Evolutionary conservation across 2,329 filamentous ascomycete genomes (phyloP), one percentile per base, ranked within the genome.

Genomic region (Daldinia sp.): DNA sequence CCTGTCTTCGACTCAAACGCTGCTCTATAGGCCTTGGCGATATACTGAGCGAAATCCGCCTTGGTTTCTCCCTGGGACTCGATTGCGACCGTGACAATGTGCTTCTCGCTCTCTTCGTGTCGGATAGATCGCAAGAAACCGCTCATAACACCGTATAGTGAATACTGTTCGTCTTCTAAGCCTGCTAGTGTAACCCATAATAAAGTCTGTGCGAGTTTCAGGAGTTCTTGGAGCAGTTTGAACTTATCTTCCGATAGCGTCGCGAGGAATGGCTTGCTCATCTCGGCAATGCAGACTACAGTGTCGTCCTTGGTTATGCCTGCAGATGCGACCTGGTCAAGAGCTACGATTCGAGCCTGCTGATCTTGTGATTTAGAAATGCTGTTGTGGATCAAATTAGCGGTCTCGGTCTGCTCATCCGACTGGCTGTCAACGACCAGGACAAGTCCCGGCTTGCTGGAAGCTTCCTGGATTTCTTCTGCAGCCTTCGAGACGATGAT

Each of bases 111-210:
- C 25, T 69, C 60, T 47, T 76, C 73, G n/a, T 60, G 62, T 4
- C 73, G 66, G 4, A 74, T 57, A 1, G 66, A 64, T 10, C 74
- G 63, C 4, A 76, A 51, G 49, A 75, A 73, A 2, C 74, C 75
- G 10, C 68, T 49, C 6, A 64, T 58, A 13, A 69, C 32, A 13
- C 66, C 64, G 5, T 68, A 68, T 4, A 65, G 37, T 3, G 72
- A 61, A 23, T 66, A 68, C n/a, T 61, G 37, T 3, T 65, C 49
- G 17, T 73, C 48, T 10, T 68, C 30, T 2, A 51, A 21, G 41
- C 51, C 63, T 5, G 64, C 51, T 11, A 49, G 49, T 1, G 68
- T 69, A 2, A 75, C 66, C 75, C 74, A 76, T 3, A 76, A 23
- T 6, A 75, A 35, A 6, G 70, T 70, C 8, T 63, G 56, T 7